A percentile compares a stretch with the other conserved stretches of the same genome.
Conservation (phyloP, 176 grass and related monocot genomes). For the Pharus latifolius region DNA sequence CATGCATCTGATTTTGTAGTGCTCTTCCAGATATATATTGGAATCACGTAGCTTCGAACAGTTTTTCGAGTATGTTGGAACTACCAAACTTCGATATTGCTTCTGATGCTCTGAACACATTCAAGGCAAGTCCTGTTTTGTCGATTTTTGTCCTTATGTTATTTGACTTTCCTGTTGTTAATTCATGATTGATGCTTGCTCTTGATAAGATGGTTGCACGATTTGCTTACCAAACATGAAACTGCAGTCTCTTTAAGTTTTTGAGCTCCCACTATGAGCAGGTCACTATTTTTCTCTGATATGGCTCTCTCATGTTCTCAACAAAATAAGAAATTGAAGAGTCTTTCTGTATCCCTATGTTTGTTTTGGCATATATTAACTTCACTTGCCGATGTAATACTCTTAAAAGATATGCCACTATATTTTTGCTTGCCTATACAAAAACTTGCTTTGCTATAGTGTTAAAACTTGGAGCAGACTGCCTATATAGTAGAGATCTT, state of each 20-base stretch:
- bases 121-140: constrained; percentile 47
- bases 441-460: constrained; percentile 14
- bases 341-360: not conserved
- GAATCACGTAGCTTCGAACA: constrained; percentile 68
- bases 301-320: constrained; percentile 3
- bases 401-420: not conserved
- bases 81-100: constrained; percentile 80
- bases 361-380: not conserved
- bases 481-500: constrained; percentile 1
- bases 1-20: constrained; percentile 44
- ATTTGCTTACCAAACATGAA: constrained; percentile 78
- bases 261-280: constrained; percentile 51
- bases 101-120: constrained; percentile 69
- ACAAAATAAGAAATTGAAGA: not conserved
- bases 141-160: not conserved
- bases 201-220: constrained; percentile 44
- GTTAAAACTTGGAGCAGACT: not conserved
- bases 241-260: constrained; percentile 45
- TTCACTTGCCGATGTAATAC: not conserved
- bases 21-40: constrained; percentile 67
- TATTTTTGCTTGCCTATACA: not conserved
- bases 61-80: constrained; percentile 75
- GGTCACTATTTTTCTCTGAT: constrained; percentile 27
- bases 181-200: not conserved
- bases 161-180: not conserved